These are phyloP conservation scores for Arabidopsis lyrata DNA, from an alignment of 441 rosid species.

Conservation along the genomic window DNA sequence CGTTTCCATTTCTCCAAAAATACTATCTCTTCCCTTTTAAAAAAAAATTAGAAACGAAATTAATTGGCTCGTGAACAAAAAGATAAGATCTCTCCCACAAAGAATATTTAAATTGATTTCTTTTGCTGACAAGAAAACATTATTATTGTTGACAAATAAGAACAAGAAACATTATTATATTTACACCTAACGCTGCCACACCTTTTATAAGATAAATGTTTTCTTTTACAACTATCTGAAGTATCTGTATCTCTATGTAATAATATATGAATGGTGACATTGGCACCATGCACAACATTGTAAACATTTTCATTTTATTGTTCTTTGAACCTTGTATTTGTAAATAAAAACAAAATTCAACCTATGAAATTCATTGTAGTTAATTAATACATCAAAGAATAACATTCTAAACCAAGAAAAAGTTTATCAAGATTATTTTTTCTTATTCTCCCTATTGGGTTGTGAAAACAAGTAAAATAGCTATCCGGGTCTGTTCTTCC, in stretches of 20 bases:
- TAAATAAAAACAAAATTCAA: neutral
- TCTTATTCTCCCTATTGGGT: too few relatives aligned
- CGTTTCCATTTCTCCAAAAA: constrained; percentile 29
- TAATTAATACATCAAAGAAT: neutral
- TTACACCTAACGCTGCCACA: constrained; percentile 5
- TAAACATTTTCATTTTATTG: constrained; percentile 11
- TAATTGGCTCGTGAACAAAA: constrained; percentile 22
- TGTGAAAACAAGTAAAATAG: too few relatives aligned
- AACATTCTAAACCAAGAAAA: neutral
- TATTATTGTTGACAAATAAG: too few relatives aligned
- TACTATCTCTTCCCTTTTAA: neutral
- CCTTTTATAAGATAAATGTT: too few relatives aligned
- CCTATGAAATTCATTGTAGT: neutral
- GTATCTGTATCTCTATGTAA: too few relatives aligned
- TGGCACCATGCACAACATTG: neutral
- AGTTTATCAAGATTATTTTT: too few relatives aligned
- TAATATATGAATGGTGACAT: neutral
- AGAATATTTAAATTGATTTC: neutral
- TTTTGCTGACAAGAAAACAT: constrained; percentile 7
- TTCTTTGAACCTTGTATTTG: neutral
- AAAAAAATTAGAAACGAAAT: neutral
- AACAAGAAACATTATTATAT: too few relatives aligned
- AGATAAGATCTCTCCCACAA: constrained; percentile 18
- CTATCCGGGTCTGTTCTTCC: neutral
- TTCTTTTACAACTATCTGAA: too few relatives aligned